Conservation (phyloP, 1,139 yeast genomes). For the Meyerozyma athensensis region DNA sequence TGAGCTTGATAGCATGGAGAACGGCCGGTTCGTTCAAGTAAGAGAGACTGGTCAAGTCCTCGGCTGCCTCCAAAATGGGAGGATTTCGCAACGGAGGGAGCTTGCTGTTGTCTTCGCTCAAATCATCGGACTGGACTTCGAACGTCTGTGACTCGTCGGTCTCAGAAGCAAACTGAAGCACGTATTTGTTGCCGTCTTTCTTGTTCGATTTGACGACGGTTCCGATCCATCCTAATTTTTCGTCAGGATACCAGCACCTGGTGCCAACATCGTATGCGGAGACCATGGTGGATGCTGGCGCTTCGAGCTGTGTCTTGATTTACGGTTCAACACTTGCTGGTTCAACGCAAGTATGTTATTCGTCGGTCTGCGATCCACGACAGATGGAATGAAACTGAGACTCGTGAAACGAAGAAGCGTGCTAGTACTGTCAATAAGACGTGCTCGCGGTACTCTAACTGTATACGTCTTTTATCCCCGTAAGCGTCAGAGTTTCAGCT, state of each 20-base stretch:
- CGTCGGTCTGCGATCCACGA: no score
- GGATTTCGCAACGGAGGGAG: slow-evolving; percentile 89
- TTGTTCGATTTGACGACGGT: slow-evolving; percentile 64
- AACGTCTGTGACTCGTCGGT: slow-evolving; percentile 46
- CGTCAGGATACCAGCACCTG: slow-evolving; percentile 96
- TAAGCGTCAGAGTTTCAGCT: no score
- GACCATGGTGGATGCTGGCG: slow-evolving; percentile 15
- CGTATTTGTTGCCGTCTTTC: slow-evolving; percentile 47
- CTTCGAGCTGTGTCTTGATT: no score
- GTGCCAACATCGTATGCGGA: slow-evolving; percentile 38
- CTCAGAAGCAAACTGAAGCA: slow-evolving; percentile 60
- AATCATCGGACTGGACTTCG: slow-evolving; percentile 48
- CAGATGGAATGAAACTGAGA: no score
- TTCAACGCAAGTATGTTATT: no score
- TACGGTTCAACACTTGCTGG: no score
- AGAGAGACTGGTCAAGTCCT: slow-evolving; percentile 87
- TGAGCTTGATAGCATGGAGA: slow-evolving; percentile 83
- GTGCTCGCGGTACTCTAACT: no score
- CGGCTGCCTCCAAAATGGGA: slow-evolving; percentile 88
- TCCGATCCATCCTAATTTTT: slow-evolving; percentile 86
- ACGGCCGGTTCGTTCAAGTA: slow-evolving; percentile 96
- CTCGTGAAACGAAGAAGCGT: no score
- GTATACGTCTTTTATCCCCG: no score
- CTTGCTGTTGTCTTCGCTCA: slow-evolving; percentile 47
- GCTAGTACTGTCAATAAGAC: no score